Percentiles rank a stretch among this genome's conserved stretches.
Conservation (phyloP, 2,329 filamentous ascomycete genomes). For the Penicillium sclerotiorum region DNA sequence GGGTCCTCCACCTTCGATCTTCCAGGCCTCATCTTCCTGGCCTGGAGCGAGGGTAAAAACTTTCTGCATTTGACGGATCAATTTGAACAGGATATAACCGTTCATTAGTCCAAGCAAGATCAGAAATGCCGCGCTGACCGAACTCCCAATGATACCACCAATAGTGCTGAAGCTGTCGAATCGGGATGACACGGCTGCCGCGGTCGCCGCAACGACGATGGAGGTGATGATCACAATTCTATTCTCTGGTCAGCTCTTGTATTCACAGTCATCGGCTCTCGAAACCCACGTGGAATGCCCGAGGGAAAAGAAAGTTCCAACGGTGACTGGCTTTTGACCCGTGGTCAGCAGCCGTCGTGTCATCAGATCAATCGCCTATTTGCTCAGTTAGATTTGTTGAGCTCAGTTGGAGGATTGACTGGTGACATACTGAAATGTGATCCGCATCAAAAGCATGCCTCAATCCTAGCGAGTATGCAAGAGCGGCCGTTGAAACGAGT, state of each 20-base stretch:
- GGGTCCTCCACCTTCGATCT: conserved; percentile 76
- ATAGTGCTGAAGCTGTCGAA: conserved; percentile 80
- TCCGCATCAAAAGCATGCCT: conserved; percentile 98
- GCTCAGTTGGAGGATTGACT: too few species aligned
- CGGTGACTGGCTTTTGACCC: conserved; percentile 82
- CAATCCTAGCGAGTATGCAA: conserved; percentile 86
- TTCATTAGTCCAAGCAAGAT: conserved; percentile 83
- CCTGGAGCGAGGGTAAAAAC: conserved; percentile 57
- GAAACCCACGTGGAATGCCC: conserved; percentile 75
- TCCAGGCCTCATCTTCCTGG: conserved; percentile 58
- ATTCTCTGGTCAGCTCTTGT: conserved; percentile 1
- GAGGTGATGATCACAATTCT: conserved; percentile 85
- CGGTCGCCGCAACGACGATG: conserved; percentile 87
- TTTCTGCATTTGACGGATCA: conserved; percentile 68
- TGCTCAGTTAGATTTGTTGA: too few species aligned
- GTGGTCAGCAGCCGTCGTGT: conserved; percentile 84
- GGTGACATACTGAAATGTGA: conserved; percentile 65
- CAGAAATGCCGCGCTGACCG: conserved; percentile 80
- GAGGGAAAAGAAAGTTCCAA: conserved; percentile 91
- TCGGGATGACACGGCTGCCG: conserved; percentile 75
- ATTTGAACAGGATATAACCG: conserved; percentile 77
- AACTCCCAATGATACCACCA: conserved; percentile 87
- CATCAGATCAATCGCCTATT: conserved; percentile 85
- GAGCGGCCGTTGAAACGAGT: conserved; percentile 76
- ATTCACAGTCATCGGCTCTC: neutral